Conservation (phyloP, 495 filamentous ascomycete genomes). For the Pseudomonodictys pantanalensis region DNA sequence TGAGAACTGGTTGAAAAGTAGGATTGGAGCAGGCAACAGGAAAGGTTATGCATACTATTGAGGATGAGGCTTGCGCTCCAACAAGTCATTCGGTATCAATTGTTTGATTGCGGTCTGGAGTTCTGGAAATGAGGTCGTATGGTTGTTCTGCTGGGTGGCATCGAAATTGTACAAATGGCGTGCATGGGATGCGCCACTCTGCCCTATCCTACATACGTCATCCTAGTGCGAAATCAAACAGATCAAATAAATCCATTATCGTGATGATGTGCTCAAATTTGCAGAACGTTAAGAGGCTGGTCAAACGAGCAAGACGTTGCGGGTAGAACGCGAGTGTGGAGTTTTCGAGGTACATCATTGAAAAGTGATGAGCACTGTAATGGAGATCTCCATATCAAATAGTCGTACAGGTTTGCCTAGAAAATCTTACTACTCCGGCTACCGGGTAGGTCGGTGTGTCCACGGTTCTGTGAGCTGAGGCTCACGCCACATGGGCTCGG, state of each 20-base stretch:
- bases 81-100: background rate
- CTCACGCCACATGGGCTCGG: background rate
- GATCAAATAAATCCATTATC: background rate
- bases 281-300: background rate
- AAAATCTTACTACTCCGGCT: background rate
- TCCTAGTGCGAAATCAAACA: background rate
- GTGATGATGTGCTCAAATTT: background rate
- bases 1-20: slow-evolving; percentile 12
- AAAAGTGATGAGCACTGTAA: too few species aligned
- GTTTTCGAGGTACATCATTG: too few species aligned
- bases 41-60: background rate
- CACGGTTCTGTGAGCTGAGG: background rate
- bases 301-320: too few species aligned
- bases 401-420: background rate
- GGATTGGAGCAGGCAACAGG: background rate
- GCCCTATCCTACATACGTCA: background rate
- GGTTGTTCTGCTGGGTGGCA: background rate
- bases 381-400: too few species aligned
- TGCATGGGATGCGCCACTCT: background rate
- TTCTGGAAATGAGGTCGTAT: background rate
- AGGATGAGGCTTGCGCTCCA: background rate
- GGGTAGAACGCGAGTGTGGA: too few species aligned
- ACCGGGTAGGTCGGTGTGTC: background rate
- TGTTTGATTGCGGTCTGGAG: background rate
- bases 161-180: background rate